A percentile compares a stretch with the other conserved stretches of the same genome.
Evolutionary conservation across 805 yeast species (phyloP).

Genomic region (Lipomyces anomalus): DNA sequence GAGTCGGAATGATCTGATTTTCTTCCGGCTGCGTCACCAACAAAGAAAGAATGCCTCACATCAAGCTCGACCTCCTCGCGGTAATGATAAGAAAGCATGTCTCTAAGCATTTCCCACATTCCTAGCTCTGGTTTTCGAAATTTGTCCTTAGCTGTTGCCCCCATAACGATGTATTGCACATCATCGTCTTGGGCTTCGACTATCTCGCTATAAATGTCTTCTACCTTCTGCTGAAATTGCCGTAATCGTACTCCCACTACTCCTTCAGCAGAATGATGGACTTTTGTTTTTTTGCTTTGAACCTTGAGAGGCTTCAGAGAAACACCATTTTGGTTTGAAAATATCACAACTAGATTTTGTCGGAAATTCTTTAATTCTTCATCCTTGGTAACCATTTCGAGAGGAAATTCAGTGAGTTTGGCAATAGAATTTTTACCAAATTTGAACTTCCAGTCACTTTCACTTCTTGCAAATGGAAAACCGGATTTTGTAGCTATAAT

Average conservation of each 20-base stretch:
- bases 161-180: slow-evolving; percentile 18
- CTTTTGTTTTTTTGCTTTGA: slow-evolving; percentile 40
- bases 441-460: slow-evolving; percentile 64
- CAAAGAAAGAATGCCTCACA: slow-evolving; percentile 48
- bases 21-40: slow-evolving; percentile 98
- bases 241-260: slow-evolving; percentile 36
- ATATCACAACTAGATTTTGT: slow-evolving; percentile 50
- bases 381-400: slow-evolving; percentile 14
- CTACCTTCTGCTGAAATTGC: slow-evolving; percentile 55
- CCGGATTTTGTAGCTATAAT: slow-evolving; percentile 63
- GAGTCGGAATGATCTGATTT: slow-evolving; percentile 69
- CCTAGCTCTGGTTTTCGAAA: slow-evolving; percentile 70
- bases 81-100: slow-evolving; percentile 9
- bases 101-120: slow-evolving; percentile 58
- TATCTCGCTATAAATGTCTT: slow-evolving; percentile 12
- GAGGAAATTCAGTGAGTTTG: slow-evolving; percentile 5
- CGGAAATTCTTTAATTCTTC: slow-evolving; percentile 2
- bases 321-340: slow-evolving; percentile 81
- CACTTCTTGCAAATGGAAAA: slow-evolving; percentile 47
- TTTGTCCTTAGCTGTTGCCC: slow-evolving; percentile 23
- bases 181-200: too few relatives aligned
- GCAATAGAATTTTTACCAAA: slow-evolving; percentile 7
- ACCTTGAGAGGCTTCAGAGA: slow-evolving; percentile 41
- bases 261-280: slow-evolving; percentile 30
- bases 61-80: slow-evolving; percentile 35